Evolutionary conservation across 345 rosid species (phyloP).

Genomic region (Firmiana major): DNA sequence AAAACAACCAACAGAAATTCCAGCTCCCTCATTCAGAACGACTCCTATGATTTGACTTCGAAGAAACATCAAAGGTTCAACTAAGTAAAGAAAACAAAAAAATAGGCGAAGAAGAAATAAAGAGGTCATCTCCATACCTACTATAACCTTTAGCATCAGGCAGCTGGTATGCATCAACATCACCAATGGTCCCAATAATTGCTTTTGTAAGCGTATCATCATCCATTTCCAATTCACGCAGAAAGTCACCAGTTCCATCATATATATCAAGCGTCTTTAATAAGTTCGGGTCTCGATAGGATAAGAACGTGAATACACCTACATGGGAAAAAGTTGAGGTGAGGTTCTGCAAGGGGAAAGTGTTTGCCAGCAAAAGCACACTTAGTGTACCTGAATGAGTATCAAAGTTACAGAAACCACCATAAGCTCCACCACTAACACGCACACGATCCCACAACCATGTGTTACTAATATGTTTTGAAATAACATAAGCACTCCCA

Average conservation of each 20-base stretch:
- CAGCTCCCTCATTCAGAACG: not conserved
- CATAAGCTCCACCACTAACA: conserved; percentile 98
- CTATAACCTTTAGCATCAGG: conserved; percentile 99
- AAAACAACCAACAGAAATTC: not conserved
- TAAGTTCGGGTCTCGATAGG: conserved; percentile 93
- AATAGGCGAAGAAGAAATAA: not conserved
- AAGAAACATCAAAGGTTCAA: not conserved
- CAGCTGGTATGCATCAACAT: conserved; percentile 88
- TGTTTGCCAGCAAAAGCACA: not conserved
- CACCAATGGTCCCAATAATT: conserved; percentile 94
- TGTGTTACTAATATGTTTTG: conserved; percentile 77
- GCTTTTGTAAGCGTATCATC: conserved; percentile 84
- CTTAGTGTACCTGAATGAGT: conserved; percentile 70
- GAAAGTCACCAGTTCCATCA: conserved; percentile 80
- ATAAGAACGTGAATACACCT: conserved; percentile 84
- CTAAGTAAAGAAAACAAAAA: not conserved
- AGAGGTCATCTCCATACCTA: conserved; percentile 46
- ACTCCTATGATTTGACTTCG: not conserved
- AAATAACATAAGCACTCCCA: conserved; percentile 93
- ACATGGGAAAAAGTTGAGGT: conserved; percentile 18
- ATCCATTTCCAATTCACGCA: conserved; percentile 77
- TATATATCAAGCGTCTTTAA: conserved; percentile 83
- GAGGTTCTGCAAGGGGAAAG: conserved; percentile 5
- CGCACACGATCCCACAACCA: conserved; percentile 99
- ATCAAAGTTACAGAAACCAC: conserved; percentile 94